Base-by-base conservation (phyloP, 2,329 filamentous ascomycete species). In the Aspergillus eucalypticola region DNA sequence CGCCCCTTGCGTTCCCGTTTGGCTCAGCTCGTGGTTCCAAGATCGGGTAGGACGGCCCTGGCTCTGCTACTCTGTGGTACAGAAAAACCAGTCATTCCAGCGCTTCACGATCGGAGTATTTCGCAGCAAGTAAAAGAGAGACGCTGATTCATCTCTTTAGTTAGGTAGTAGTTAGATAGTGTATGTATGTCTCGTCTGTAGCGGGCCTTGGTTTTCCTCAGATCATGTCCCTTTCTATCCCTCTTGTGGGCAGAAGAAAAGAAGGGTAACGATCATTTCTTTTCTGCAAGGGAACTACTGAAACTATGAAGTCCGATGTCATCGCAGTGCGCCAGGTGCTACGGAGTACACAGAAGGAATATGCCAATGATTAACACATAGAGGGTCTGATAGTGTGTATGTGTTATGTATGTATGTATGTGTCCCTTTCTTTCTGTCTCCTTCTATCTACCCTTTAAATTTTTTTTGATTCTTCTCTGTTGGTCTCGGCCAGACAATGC, bases 1-100 rank as follows among this genome's bases (percentile, higher is more conserved):
- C 29, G 53, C 53, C 23, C 29, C 65, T 68, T 67, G 66, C 64
- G 52, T 66, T 61, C 59, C 59, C 52, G 42, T 48, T 62, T 64
- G 41, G 56, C 35, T 60, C 56, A 58, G 62, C 65, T 67, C 66
- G 65, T 68, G 66, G 64, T 61, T 50, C 58, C 46, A 58, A 61
- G 58, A 60, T 63, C 61, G 60, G 61, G 50, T 64, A 62, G 60
- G 60, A 64, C 60, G 62, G 62, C 57, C 60, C 59, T 61, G 60
- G 52, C 50, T 58, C 54, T 35, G 29, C 38, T 27, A 32, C 55
- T 53, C 38, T 52, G 48, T 49, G 49, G 49, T 19, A 54, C 48
- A 32, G 13, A n/a, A n/a, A 21, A 39, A 13, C 50, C 50, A 52
- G n/a, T 38, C 13, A 32, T 38, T n/a, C 19, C 21, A 17, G 32